Evolutionary conservation across 2,329 filamentous ascomycete species (phyloP).

Genomic region (Ophiognomonia clavigignenti-juglandacearum): DNA sequence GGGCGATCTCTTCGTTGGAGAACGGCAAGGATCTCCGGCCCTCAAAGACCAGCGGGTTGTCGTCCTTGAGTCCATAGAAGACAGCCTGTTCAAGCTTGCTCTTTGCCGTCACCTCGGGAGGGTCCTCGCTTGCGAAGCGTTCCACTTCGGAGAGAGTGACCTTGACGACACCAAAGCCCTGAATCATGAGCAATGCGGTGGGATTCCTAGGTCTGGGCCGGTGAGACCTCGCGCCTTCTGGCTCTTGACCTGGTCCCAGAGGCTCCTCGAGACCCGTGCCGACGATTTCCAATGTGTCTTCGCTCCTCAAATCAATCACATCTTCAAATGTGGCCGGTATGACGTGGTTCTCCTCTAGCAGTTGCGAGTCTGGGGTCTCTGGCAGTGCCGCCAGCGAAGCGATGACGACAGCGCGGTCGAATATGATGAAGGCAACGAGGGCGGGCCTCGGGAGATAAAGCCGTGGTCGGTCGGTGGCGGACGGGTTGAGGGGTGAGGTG

Average conservation of each 20-base stretch:
- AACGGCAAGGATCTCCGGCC: conserved; percentile 64
- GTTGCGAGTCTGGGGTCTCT: conserved; percentile 70
- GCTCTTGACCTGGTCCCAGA: conserved; percentile 26
- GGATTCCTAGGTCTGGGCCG: conserved; percentile 58
- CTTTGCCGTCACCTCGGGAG: conserved; percentile 69
- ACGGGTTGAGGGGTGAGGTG: conserved; percentile 44
- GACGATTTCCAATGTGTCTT: conserved; percentile 58
- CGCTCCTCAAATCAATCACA: conserved; percentile 70
- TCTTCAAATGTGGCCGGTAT: conserved; percentile 74
- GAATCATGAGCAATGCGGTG: conserved; percentile 55
- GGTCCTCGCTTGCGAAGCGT: conserved; percentile 52
- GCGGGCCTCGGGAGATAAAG: conserved; percentile 75
- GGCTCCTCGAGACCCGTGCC: conserved; percentile 61
- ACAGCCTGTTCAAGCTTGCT: conserved; percentile 92
- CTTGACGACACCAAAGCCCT: conserved; percentile 58
- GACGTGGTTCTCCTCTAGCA: conserved; percentile 62
- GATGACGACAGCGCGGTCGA: conserved; percentile 73
- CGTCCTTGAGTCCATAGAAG: conserved; percentile 77
- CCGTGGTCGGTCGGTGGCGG: conserved; percentile 47
- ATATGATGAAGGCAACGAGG: conserved; percentile 76
- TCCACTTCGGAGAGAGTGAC: conserved; percentile 55
- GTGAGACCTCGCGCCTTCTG: conserved; percentile 44
- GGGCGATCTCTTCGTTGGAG: conserved; percentile 62
- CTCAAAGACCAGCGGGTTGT: conserved; percentile 85
- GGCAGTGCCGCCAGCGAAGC: conserved; percentile 65